Base-by-base conservation (phyloP, 2,329 filamentous ascomycete genomes). In the Geosmithia morbida region DNA sequence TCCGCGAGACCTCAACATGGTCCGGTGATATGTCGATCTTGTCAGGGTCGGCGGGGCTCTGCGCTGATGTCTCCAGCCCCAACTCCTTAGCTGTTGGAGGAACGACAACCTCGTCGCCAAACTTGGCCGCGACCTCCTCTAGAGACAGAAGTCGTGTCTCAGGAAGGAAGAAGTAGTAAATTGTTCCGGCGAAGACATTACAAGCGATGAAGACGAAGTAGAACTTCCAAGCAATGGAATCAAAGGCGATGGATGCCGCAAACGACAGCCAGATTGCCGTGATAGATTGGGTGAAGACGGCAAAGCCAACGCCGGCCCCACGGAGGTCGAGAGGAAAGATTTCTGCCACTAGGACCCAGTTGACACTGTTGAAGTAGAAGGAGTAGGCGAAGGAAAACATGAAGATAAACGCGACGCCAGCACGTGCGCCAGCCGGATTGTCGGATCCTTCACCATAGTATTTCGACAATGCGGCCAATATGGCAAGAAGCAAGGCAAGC, bases 121-220 rank as follows among this genome's bases (percentile, higher is more conserved):
- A 62, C 8, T 55, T 52, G 7, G 54, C 58, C 1, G 56, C 61
- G 17, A 64, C 56, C 48, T 62, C 57, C 44, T 65, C 58, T 1
- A 65, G 54, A 1, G 56, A 57, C 22, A 61, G 49, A 48, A 57
- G 55, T 11, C 58, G 57, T 0, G 62, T 65, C 52, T 65, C 60
- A 4, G 61, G 60, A 1, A 65, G 53, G 50, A 56, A 64, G 47
- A 63, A 54, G n/a, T 49, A 55, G 48, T 62, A 65, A 7, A 62
- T 50, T 1, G 55, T 51, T 3, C 50, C 57, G 1, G 60, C 56
- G 22, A 60, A 53, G 0, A 62, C 13, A 43, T 60, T 62, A 30
- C 52, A 55, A 0, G 52, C 59, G 17, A 63, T 61, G 40, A 64
- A 62, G 3, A 63, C 56, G 18, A 61, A 56, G 49, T 62, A 62